These are phyloP conservation scores for Flaveria linearis DNA, from an alignment of 129 eudicot genomes.

Conservation along the genomic window DNA sequence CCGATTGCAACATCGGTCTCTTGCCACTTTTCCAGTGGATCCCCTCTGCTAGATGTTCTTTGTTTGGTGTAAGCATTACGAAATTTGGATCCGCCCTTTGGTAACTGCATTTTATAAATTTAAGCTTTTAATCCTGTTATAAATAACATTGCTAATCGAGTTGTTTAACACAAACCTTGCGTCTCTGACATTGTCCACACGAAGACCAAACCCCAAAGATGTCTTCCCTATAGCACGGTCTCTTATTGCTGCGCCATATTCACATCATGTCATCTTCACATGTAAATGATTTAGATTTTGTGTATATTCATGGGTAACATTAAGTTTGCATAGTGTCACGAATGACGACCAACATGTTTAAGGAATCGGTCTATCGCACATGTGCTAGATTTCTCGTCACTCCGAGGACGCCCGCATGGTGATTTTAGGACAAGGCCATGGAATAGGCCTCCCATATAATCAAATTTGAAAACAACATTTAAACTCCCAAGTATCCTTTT, in stretches of 20 bases:
- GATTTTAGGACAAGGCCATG: background rate
- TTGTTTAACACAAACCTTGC: slow-evolving; percentile 56
- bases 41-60: slow-evolving; percentile 82
- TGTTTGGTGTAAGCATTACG: slow-evolving; percentile 80
- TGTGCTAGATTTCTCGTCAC: background rate
- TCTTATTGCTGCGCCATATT: slow-evolving; percentile 56
- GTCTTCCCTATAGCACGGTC: slow-evolving; percentile 64
- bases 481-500: background rate
- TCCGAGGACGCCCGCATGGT: background rate
- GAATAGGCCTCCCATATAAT: background rate
- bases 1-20: slow-evolving; percentile 67
- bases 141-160: no score
- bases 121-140: background rate
- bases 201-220: slow-evolving; percentile 72
- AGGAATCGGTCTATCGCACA: background rate
- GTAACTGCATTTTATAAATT: slow-evolving; percentile 50
- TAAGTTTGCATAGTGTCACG: background rate
- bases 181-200: slow-evolving; percentile 76
- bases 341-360: background rate
- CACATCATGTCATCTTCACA: background rate
- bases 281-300: background rate
- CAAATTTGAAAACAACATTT: background rate
- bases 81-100: slow-evolving; percentile 85
- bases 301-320: background rate
- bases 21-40: slow-evolving; percentile 70